Evolutionary conservation across 768 basidiomycete species (phyloP), one percentile per base, ranked within the genome.

Genomic region (Artomyces pyxidatus): DNA sequence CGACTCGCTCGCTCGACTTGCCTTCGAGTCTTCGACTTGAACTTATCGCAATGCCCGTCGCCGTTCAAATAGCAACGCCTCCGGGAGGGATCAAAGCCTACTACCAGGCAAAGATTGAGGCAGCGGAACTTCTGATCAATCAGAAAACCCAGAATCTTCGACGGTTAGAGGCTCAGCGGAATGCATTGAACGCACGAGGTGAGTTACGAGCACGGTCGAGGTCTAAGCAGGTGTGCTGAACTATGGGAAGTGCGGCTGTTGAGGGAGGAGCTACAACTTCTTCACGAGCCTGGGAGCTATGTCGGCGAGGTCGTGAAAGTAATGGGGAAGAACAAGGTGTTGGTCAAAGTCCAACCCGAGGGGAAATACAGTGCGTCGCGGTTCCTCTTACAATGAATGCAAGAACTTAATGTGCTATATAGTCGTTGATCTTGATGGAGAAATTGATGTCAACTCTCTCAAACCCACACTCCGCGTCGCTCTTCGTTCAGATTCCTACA

Each of bases 271-370:
- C 71, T 98, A 3, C 93, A 93, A 60, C 72, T 94, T 11, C 72
- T 96, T 6, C 92, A 93, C 55, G 95, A 98, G 61, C 93, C 96
- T 0, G 95, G 93, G 23, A 90, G 87, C 63, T 97, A 98, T 69
- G 94, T 99, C 35, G 96, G 96, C 6, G 96, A 98, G 68, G 83
- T 98, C 11, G 85, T 97, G 57, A 98, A 95, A 69, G 86, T 96
- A 6, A 99, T 98, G 96, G 92, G 94, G 48, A 97, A 97, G 85
- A 98, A 83, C 67, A 97, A 96, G 68, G 94, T 98, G 12, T 70
- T 98, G 37, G 94, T 99, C 54, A 97, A 99, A 65, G 92, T 98
- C 5, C 94, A 97, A 64, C 95, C 94, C 0, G 94, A 99, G 71
- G 96, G 95, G 45, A 97, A 97, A 81, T 97, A 97, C 71, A 95